A percentile compares a stretch with the other conserved stretches of the same genome.
Evolutionary conservation across 169 alveolate species (phyloP).

Genomic region (Plasmodium coatneyi): DNA sequence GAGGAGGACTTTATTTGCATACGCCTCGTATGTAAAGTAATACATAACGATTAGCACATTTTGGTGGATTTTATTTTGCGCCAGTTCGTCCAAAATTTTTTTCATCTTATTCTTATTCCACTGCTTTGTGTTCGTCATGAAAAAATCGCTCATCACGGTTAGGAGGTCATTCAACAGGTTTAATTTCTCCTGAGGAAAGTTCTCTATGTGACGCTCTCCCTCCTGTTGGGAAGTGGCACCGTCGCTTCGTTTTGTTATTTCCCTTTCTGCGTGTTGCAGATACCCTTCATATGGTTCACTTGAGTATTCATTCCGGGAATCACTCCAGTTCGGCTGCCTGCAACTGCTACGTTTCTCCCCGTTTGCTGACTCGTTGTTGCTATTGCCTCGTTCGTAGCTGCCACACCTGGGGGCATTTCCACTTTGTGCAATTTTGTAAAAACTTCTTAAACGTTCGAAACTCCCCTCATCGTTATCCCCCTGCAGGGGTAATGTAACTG

Average conservation of each 20-base stretch:
- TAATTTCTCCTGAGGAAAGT: neutral
- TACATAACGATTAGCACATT: slow-evolving; percentile 7
- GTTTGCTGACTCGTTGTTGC: neutral
- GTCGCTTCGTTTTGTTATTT: neutral
- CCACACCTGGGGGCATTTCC: neutral
- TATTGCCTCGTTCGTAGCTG: neutral
- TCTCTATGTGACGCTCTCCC: neutral
- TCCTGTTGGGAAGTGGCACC: neutral
- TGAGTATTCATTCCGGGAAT: neutral
- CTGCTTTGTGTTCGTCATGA: neutral
- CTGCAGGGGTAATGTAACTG: neutral
- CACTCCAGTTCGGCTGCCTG: neutral
- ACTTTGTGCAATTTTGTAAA: neutral
- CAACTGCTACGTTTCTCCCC: neutral
- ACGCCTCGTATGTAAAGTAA: slow-evolving; percentile 26
- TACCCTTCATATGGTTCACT: neutral
- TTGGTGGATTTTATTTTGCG: neutral
- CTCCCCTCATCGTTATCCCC: neutral
- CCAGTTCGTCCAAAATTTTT: slow-evolving; percentile 7
- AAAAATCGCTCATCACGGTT: neutral
- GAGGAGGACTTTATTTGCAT: neutral
- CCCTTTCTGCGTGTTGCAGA: neutral
- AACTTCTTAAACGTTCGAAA: neutral
- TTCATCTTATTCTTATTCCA: neutral
- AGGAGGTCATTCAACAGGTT: neutral